Evolutionary conservation across 805 yeast species (phyloP), one percentile per base, ranked within the genome.

Genomic region (Diddensiella transvaalensis): DNA sequence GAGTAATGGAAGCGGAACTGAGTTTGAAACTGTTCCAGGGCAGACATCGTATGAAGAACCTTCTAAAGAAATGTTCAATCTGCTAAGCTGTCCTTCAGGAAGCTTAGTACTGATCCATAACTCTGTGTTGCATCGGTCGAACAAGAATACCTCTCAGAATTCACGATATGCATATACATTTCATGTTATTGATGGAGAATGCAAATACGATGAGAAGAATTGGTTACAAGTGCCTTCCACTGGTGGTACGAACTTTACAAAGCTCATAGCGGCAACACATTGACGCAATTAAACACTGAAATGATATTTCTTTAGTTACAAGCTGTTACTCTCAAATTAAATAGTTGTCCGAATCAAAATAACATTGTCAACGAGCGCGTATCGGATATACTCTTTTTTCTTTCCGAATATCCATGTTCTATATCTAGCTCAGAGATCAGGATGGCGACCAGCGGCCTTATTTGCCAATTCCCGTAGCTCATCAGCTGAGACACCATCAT

Each of bases 81-180:
- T 69, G 22, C 75, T 83, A 3, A 79, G 75, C 49, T 85, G 90
- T 52, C 78, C 81, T 18, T 87, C 86, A 2, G 93, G 93, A 0
- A 74, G 85, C 1, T 67, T 86, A 56, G 79, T 86, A 1, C 68
- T 85, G 54, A 86, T 86, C 40, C 82, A 86, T 61, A 83, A 85
- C 55, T 71, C 81, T 0, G 85, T 85, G 2, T 62, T 86, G 19
- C 95, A 86, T 61, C 81, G 83, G 63, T 82, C 88, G 2, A 86
- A 79, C 55, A 69, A 69, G 46, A 86, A 86, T 60, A 43, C 59
- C 1, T 78, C 85, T 10, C 55, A 55, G 3, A 71, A 70, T 48
- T 80, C 87, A 6, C 72, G 95, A 53, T 84, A 72, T 59, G 93
- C 89, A 0, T 86, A 85, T 64, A 83, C 93, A 0, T 86, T 86